Evolutionary conservation across 345 rosid genomes (phyloP).

Genomic region (Pugionium dolabratum): DNA sequence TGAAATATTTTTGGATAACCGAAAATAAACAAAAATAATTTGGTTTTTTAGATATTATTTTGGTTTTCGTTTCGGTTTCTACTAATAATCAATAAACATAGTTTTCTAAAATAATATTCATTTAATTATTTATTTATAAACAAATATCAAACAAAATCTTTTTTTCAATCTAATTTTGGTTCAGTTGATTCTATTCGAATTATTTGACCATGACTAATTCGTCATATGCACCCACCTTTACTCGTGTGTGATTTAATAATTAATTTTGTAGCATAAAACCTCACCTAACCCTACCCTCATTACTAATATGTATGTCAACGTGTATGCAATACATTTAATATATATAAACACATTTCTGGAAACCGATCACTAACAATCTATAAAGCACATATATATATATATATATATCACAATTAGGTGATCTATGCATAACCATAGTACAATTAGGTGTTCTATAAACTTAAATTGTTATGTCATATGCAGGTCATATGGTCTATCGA

Average conservation of each 20-base stretch:
- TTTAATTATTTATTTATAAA: no score
- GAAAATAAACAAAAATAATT: no score
- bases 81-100: no score
- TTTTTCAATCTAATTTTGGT: no score
- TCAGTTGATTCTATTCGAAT: no score
- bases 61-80: no score
- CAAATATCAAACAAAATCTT: no score
- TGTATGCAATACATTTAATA: neutral
- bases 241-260: conserved; percentile 21
- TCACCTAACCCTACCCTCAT: conserved; percentile 18
- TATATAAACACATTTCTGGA: neutral
- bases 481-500: neutral
- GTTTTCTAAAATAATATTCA: no score
- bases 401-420: conserved; percentile 4
- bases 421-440: neutral
- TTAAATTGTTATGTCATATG: neutral
- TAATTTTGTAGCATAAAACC: conserved; percentile 4
- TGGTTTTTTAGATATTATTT: no score
- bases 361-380: neutral
- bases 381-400: neutral
- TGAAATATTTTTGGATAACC: no score
- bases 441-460: neutral
- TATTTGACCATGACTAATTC: no score
- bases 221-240: conserved; percentile 28
- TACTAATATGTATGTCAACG: neutral